Base-by-base conservation (phyloP, 352 stramenopile genomes). In the Globisporangium nodosum region DNA sequence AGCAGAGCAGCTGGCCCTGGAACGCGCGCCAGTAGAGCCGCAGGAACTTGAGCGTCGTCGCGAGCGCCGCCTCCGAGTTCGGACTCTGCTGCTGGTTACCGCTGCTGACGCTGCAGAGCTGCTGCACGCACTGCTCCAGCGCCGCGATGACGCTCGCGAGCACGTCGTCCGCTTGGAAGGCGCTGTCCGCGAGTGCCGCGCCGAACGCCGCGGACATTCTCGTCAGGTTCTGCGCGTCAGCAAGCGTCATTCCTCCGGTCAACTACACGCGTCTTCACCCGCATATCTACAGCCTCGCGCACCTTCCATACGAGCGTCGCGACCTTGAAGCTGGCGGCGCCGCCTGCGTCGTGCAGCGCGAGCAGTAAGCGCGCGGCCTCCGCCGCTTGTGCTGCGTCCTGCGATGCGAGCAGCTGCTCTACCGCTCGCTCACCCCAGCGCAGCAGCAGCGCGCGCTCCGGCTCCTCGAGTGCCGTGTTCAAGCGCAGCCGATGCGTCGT, bases 11-110 rank as follows among this genome's bases (percentile, higher is more conserved):
- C 40, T 87, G 71, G 18, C 79, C 76, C 53, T 87, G 74, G 54
- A 89, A 85, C 18, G 74, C 79, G 16, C 76, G 69, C 68, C 78
- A 75, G 40, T 79, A 85, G 15, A 89, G 58, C 20, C 78, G 73
- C 12, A 87, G 52, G 52, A 81, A 69, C 62, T 76, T 76, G 7
- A 89, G 43, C 3, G 48, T 53, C n/a, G 46, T 31, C 27, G 11
- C 12, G 31, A 49, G 2, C 13, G 16, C 35, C 16, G 47, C 49
- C 5, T 54, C 49, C 52, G 57, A 43, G 5, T 31, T 15, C 24
- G 21, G 21, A 24, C 21, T 24, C 21, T 9, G 12, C 53, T 18
- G 33, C 33, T 39, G 5, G 6, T 9, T 12, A 5, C 33, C 5
- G 33, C 7, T n/a, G 27, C 27, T 16, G 16, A 11, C 8, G 5